These are phyloP conservation scores for Phytophthora constricta DNA, from an alignment of 352 stramenopile species.

Conservation along the genomic window DNA sequence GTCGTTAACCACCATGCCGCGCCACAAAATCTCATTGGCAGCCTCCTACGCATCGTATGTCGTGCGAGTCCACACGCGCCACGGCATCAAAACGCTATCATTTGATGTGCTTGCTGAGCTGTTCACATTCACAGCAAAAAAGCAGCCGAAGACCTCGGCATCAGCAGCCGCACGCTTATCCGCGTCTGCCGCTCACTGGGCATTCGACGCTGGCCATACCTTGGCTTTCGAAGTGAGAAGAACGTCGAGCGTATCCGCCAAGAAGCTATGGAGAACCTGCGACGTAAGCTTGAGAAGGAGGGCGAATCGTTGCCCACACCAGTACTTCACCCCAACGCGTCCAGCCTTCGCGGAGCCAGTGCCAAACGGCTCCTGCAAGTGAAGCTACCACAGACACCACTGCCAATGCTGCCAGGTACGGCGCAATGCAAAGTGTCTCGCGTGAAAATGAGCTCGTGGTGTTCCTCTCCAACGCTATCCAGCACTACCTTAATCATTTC, in stretches of 20 bases:
- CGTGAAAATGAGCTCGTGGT: conserved; percentile 28
- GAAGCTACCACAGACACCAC: conserved; percentile 46
- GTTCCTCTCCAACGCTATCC: conserved; percentile 30
- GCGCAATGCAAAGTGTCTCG: conserved; percentile 19
- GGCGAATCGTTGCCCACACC: conserved; percentile 39
- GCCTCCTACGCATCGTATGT: conserved; percentile 62
- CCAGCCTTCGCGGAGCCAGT: conserved; percentile 68
- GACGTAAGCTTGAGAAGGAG: conserved; percentile 68
- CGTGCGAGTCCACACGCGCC: conserved; percentile 65
- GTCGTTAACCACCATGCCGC: conserved; percentile 16
- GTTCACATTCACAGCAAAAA: conserved; percentile 83
- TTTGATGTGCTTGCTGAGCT: conserved; percentile 73
- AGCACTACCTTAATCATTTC: conserved; percentile 32
- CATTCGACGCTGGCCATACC: conserved; percentile 81
- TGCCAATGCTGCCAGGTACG: conserved; percentile 18
- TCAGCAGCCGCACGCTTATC: conserved; percentile 82
- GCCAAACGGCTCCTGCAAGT: conserved; percentile 78
- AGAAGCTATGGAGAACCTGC: conserved; percentile 81
- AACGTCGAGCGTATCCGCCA: conserved; percentile 81
- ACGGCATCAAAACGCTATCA: conserved; percentile 81
- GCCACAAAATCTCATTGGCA: conserved; percentile 39
- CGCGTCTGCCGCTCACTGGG: conserved; percentile 76
- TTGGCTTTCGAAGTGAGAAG: conserved; percentile 82
- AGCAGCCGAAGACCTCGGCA: conserved; percentile 74
- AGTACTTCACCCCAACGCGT: conserved; percentile 48